Evolutionary conservation across 192 early-diverging fungal species (phyloP).

Genomic region (Dissophora globulifera): DNA sequence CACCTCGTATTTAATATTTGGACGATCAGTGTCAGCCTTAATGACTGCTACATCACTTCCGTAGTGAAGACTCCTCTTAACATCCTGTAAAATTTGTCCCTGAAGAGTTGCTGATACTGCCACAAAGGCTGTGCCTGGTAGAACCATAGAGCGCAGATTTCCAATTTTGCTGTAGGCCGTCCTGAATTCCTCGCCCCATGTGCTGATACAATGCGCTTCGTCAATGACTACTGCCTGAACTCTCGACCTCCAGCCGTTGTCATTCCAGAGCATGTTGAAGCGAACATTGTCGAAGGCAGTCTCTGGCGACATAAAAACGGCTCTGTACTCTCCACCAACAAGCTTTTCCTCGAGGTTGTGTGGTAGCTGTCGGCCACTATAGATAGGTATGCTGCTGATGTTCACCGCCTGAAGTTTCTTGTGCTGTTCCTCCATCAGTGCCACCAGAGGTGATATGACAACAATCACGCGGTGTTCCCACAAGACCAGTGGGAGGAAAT

Average conservation of each 20-base stretch:
- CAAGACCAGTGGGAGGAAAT: conserved; percentile 16
- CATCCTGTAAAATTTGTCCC: background rate
- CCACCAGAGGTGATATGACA: conserved; percentile 8
- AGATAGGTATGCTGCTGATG: conserved; percentile 15
- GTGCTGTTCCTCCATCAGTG: conserved; percentile 18
- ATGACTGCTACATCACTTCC: background rate
- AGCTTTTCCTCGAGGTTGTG: conserved; percentile 1
- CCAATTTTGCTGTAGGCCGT: conserved; percentile 9
- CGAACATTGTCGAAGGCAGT: conserved; percentile 2
- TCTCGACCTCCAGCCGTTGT: conserved; percentile 1
- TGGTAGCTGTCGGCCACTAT: background rate
- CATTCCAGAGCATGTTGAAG: conserved; percentile 6
- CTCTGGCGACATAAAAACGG: conserved; percentile 43
- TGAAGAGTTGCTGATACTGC: conserved; percentile 7
- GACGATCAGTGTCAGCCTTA: conserved; percentile 11
- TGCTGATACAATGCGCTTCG: conserved; percentile 20
- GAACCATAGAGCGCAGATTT: conserved; percentile 6
- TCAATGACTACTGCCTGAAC: conserved; percentile 21
- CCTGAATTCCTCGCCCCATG: conserved; percentile 10
- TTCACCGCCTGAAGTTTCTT: conserved; percentile 7
- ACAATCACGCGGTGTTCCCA: conserved; percentile 11
- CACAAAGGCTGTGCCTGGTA: background rate
- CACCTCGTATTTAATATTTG: conserved; percentile 4
- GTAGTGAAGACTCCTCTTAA: conserved; percentile 1
- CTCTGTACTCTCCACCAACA: conserved; percentile 5